Conservation (phyloP, 1,284 basidiomycete species). For the Sutorius eximius region DNA sequence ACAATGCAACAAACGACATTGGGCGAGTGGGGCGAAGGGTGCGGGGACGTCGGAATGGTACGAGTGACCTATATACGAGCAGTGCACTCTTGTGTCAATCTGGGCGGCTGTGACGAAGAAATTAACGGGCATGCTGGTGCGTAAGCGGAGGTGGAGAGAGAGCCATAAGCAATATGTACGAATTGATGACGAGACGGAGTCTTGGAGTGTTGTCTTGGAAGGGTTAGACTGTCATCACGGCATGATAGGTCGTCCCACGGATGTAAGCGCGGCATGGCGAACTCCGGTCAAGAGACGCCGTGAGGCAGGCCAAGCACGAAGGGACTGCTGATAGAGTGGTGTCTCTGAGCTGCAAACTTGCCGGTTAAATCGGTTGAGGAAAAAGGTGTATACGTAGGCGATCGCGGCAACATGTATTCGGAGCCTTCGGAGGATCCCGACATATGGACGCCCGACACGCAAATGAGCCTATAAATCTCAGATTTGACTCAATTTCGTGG, state of each 20-base stretch:
- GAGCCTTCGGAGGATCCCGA: conserved; percentile 29
- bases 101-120: conserved; percentile 32
- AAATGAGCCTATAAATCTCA: conserved; percentile 32
- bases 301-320: conserved; percentile 2
- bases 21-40: conserved; percentile 37
- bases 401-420: conserved; percentile 23
- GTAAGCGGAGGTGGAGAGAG: conserved; percentile 17
- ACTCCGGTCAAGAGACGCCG: conserved; percentile 24
- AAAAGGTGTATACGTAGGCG: conserved; percentile 15
- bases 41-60: conserved; percentile 36
- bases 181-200: conserved; percentile 29
- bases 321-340: conserved; percentile 4
- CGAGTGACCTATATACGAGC: conserved; percentile 26
- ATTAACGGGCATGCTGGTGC: conserved; percentile 26
- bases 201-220: conserved; percentile 23
- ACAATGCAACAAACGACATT: conserved; percentile 33
- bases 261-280: conserved; percentile 18
- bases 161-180: conserved; percentile 28
- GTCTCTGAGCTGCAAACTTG: conserved; percentile 11
- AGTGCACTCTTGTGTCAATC: conserved; percentile 37
- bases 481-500: conserved; percentile 25
- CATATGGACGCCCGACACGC: conserved; percentile 1
- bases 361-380: conserved; percentile 18
- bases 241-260: conserved; percentile 31
- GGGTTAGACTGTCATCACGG: conserved; percentile 33